These are phyloP conservation scores for Porcisia hertigi DNA, from an alignment of 208 protist species.

Conservation along the genomic window DNA sequence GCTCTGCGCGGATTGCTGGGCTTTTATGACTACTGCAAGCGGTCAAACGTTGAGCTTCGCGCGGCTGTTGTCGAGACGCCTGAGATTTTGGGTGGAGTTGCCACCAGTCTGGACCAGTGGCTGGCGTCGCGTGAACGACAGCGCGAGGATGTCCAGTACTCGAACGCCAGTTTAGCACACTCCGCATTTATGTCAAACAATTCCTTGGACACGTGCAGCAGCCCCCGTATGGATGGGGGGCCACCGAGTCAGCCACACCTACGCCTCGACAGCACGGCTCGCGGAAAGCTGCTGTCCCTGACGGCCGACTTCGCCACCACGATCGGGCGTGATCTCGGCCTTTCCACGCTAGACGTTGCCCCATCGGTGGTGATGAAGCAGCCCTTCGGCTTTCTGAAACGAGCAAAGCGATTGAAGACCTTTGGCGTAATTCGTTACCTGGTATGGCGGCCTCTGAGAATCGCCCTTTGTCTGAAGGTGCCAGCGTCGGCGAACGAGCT, in stretches of 20 bases:
- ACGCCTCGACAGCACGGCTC: conserved; percentile 15
- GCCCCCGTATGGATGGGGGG: background rate
- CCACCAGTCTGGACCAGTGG: conserved; percentile 28
- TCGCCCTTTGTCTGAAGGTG: conserved; percentile 1
- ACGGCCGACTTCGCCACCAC: conserved; percentile 27
- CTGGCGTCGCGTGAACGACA: conserved; percentile 1
- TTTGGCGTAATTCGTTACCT: conserved; percentile 29
- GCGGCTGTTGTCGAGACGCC: conserved; percentile 38
- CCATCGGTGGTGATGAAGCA: conserved; percentile 31
- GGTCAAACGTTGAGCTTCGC: conserved; percentile 37
- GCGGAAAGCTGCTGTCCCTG: conserved; percentile 29
- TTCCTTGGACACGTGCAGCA: background rate
- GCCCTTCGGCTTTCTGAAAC: conserved; percentile 35
- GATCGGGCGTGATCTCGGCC: conserved; percentile 40
- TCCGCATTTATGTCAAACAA: background rate
- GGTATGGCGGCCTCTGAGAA: conserved; percentile 13
- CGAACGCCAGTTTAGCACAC: background rate
- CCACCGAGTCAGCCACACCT: background rate
- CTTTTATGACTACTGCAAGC: conserved; percentile 56
- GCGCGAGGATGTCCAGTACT: conserved; percentile 17
- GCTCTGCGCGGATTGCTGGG: conserved; percentile 30
- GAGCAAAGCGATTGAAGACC: conserved; percentile 17
- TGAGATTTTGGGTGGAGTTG: conserved; percentile 34
- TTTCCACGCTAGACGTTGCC: conserved; percentile 28
- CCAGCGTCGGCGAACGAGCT: background rate